A percentile compares a stretch with the other conserved stretches of the same genome.
Evolutionary conservation across 495 filamentous ascomycete genomes (phyloP).

Genomic region (Ramalina peruviana): DNA sequence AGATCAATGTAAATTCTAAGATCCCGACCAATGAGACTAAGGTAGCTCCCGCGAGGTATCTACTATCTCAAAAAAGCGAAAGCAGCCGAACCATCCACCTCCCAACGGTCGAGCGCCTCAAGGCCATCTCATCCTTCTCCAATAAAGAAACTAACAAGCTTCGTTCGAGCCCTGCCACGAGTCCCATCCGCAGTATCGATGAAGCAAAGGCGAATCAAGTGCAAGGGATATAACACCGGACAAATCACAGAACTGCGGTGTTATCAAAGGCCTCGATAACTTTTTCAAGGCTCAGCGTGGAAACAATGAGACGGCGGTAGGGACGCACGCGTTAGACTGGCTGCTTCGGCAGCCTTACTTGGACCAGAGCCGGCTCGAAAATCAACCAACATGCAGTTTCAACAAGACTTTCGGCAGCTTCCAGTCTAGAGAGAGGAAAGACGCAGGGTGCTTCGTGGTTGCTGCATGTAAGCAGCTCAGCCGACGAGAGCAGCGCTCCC

Average conservation of each 20-base stretch:
- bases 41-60: too few species aligned
- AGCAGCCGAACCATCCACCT: too few species aligned
- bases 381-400: too few species aligned
- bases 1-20: too few species aligned
- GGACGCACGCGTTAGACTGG: constrained; percentile 15
- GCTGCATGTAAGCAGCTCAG: too few species aligned
- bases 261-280: constrained; percentile 29
- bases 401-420: too few species aligned
- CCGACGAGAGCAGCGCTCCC: not conserved
- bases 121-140: constrained; percentile 27
- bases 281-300: constrained; percentile 46
- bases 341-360: too few species aligned
- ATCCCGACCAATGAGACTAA: too few species aligned
- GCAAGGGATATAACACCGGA: constrained; percentile 17
- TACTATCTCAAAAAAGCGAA: too few species aligned
- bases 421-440: too few species aligned
- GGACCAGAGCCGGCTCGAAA: too few species aligned
- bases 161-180: constrained; percentile 15
- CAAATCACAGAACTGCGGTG: constrained; percentile 30
- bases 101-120: constrained; percentile 30
- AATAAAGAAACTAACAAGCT: constrained; percentile 30
- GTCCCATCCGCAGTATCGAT: constrained; percentile 3
- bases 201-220: constrained; percentile 8
- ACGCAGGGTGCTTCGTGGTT: too few species aligned
- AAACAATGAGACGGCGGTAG: constrained; percentile 33